These are phyloP conservation scores for Aspergillus coremiiformis DNA, from an alignment of 495 filamentous ascomycete species.

Conservation along the genomic window DNA sequence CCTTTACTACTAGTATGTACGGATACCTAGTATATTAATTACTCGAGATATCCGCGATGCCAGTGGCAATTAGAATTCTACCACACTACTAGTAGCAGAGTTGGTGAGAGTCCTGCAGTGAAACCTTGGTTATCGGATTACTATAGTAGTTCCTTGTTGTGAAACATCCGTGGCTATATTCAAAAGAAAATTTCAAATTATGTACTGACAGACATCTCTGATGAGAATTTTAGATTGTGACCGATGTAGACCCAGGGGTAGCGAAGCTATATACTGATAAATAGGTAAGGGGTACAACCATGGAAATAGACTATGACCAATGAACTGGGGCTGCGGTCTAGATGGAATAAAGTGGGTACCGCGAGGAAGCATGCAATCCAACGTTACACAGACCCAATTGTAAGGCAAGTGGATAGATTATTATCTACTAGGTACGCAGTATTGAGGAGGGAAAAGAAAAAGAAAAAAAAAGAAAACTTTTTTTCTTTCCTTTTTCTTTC, in stretches of 20 bases:
- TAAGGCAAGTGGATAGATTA: too few relatives aligned
- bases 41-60: neutral
- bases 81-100: slow-evolving; percentile 1
- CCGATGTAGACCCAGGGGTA: neutral
- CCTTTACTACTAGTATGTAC: neutral
- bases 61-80: neutral
- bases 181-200: neutral
- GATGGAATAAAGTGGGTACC: neutral
- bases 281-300: neutral
- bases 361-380: neutral
- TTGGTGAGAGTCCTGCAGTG: neutral
- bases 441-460: too few relatives aligned
- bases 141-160: neutral
- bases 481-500: too few relatives aligned
- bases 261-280: neutral
- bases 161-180: neutral
- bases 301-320: neutral
- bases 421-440: too few relatives aligned
- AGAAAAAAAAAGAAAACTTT: too few relatives aligned
- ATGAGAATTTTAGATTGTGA: neutral
- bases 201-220: neutral
- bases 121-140: neutral
- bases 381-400: neutral
- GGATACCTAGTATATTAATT: neutral
- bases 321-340: neutral